Base-by-base conservation (phyloP, 2,329 filamentous ascomycete genomes). In the Fusarium xylarioides region DNA sequence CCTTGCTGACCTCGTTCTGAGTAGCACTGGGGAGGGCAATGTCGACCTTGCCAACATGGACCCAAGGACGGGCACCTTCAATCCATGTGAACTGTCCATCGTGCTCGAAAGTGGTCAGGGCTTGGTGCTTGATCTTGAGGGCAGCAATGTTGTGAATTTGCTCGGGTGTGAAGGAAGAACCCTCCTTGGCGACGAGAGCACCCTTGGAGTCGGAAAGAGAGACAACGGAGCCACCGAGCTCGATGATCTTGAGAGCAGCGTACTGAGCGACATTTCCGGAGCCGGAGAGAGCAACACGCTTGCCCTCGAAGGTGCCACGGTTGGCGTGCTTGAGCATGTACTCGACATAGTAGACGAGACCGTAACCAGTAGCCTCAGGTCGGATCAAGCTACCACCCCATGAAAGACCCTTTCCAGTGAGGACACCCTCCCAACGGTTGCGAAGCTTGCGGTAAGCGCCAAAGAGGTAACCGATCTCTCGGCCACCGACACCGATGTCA, bases 261-360 rank as follows among this genome's bases (percentile, higher is more conserved):
- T 96, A 98, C 87, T 98, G 96, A 37, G 96, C 96, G 62, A 98
- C 96, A 86, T 99, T 99, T 76, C 96, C 96, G 67, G 95, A 98
- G 73, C 96, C 96, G 49, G 96, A 98, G 83, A 99, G 92, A 83
- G 95, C 94, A 64, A 98, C 96, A 68, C 92, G 92, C 90, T 98
- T 98, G 85, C 95, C 95, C 73, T 89, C 85, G 87, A 97, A 97
- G 76, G 89, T 90, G 81, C 97, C 95, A 82, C 92, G 91, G 83
- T 94, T 94, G 77, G 94, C 93, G 84, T 97, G 92, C 83, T 93
- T 87, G 81, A 98, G 95, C 95, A 98, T 98, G 89, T 97, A 93
- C 79, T 93, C 89, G 81, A 97, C 94, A 83, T 97, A 97, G 90
- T 98, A 98, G 83, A 98, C 92, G 70, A 98, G 91, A 84, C 96